A percentile compares a stretch with the other conserved stretches of the same genome.
Evolutionary conservation across 2,329 filamentous ascomycete genomes (phyloP).

Genomic region (Alternaria burnsii): DNA sequence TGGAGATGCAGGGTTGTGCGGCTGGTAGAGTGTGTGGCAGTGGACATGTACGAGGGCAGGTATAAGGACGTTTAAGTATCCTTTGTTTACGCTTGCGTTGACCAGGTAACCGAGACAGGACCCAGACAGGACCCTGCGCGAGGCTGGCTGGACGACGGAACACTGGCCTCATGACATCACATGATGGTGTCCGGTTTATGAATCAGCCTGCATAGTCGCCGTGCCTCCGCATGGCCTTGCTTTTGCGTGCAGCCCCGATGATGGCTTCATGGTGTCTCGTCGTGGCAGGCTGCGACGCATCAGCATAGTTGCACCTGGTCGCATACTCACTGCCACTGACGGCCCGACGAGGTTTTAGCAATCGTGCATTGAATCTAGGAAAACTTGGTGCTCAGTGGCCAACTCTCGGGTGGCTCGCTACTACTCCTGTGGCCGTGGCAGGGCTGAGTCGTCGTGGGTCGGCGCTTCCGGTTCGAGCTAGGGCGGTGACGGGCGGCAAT

Average conservation of each 20-base stretch:
- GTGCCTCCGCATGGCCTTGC: constrained; percentile 9
- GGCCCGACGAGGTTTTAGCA: not conserved
- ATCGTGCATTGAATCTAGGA: not conserved
- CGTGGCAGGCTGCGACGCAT: constrained; percentile 3
- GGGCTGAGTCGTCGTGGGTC: constrained; percentile 25
- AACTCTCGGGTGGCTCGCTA: not conserved
- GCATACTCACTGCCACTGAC: not conserved
- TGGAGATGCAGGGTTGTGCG: constrained; percentile 25
- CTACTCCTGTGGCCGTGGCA: not conserved
- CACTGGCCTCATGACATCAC: constrained; percentile 41
- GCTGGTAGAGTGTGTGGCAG: constrained; percentile 27
- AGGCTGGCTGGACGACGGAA: constrained; percentile 17
- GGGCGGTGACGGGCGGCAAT: constrained; percentile 17
- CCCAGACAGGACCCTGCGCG: constrained; percentile 21
- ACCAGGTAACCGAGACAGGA: constrained; percentile 35
- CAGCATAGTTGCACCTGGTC: not conserved
- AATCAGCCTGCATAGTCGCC: constrained; percentile 4
- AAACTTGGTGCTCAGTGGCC: not conserved
- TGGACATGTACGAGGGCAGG: constrained; percentile 30
- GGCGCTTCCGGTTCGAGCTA: constrained; percentile 23
- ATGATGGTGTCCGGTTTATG: constrained; percentile 17
- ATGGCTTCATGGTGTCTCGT: not conserved
- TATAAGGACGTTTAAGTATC: constrained; percentile 43
- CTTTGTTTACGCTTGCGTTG: constrained; percentile 48
- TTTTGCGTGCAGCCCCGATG: not conserved